Base-by-base conservation (phyloP, 2,329 filamentous ascomycete genomes). In the Neopestalotiopsis clavispora region DNA sequence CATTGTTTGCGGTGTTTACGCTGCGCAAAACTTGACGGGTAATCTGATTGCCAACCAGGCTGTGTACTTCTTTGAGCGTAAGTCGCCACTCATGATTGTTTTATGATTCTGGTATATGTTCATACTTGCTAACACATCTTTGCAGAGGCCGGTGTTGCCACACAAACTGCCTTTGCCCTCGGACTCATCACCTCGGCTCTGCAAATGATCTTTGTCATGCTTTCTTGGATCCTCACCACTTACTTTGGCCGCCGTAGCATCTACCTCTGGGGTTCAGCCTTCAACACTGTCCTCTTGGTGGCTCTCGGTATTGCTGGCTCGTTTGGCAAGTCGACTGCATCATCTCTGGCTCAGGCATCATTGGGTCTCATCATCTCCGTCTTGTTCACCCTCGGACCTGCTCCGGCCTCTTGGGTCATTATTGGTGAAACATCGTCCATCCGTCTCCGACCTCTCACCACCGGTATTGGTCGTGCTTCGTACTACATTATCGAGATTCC, bases 361-460 rank as follows among this genome's bases (percentile, higher is more conserved):
- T 80, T 92, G 30, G 90, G 89, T 71, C 81, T 92, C 66, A 89
- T 91, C 72, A 83, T 92, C 74, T 91, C 90, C 34, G 87, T 92
- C 68, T 79, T 91, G 40, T 92, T 91, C 81, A 87, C 85, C 57
- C 78, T 90, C 17, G 88, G 87, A 72, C 88, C 88, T 32, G 90
- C 88, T 1, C 90, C 90, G 61, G 86, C 87, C 56, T 91, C 89
- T 10, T 92, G 86, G 85, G 87, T 89, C 79, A 89, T 91, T 72
- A 91, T 92, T 61, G 89, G 86, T 72, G 90, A 92, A 78, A 91
- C 90, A 2, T 90, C 90, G 0, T 81, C 90, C 65, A 85, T 91
- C 67, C 79, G 82, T 12, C 79, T 84, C 5, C 38, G 65, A 56
- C 65, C 66, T 61, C 68, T 69, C 64, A 67, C 69, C 5, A 67